Evolutionary conservation across 208 protist genomes (phyloP).

Genomic region (Zelonia costaricensis): DNA sequence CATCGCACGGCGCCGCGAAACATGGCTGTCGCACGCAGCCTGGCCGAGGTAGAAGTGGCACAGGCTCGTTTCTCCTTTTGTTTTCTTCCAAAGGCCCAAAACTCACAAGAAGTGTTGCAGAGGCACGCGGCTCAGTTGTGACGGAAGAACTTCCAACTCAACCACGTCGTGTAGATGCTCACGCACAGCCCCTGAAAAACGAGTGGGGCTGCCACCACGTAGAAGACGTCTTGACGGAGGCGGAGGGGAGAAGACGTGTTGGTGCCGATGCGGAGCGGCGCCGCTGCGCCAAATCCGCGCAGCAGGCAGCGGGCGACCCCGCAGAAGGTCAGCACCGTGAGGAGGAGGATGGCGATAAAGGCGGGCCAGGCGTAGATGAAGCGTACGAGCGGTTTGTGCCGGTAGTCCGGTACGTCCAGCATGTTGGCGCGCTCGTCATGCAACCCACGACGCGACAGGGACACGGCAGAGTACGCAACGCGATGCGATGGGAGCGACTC

Average conservation of each 20-base stretch:
- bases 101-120: too few relatives aligned
- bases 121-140: slow-evolving; percentile 64
- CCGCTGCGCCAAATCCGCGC: background rate
- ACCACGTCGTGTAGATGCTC: slow-evolving; percentile 57
- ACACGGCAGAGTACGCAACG: too few relatives aligned
- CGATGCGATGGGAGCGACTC: too few relatives aligned
- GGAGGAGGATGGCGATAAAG: slow-evolving; percentile 34
- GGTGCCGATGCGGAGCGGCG: slow-evolving; percentile 1
- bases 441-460: too few relatives aligned
- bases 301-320: slow-evolving; percentile 17
- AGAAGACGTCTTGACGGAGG: slow-evolving; percentile 36
- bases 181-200: slow-evolving; percentile 40
- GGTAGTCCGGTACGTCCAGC: slow-evolving; percentile 25
- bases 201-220: slow-evolving; percentile 24
- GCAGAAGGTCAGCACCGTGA: slow-evolving; percentile 33
- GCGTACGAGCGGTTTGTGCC: slow-evolving; percentile 31
- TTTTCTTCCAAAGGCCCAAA: too few relatives aligned
- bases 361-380: slow-evolving; percentile 67
- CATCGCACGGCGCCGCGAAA: too few relatives aligned
- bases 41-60: too few relatives aligned
- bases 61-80: too few relatives aligned
- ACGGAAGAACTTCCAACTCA: slow-evolving; percentile 85
- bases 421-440: background rate
- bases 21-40: too few relatives aligned
- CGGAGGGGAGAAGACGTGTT: slow-evolving; percentile 15